These are phyloP conservation scores for Colletotrichum phormii DNA, from an alignment of 2,329 filamentous ascomycete species.

Conservation along the genomic window DNA sequence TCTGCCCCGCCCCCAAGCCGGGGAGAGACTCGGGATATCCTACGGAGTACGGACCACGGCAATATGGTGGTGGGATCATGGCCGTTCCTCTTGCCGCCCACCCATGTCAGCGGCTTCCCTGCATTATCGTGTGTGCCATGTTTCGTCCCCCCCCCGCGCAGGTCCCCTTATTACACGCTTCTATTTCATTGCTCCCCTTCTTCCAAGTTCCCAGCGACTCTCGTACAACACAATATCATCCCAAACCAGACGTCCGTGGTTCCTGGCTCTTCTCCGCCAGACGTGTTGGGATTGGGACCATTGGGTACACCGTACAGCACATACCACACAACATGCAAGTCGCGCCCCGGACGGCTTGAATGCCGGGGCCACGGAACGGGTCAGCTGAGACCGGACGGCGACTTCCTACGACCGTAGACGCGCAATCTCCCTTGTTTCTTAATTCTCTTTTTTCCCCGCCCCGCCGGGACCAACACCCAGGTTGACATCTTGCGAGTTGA, in stretches of 20 bases:
- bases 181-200: neutral
- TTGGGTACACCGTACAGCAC: neutral
- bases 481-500: neutral
- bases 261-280: neutral
- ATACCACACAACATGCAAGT: neutral
- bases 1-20: slow-evolving; percentile 1
- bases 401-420: slow-evolving; percentile 22
- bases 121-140: slow-evolving; percentile 4
- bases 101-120: slow-evolving; percentile 14
- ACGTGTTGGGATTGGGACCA: neutral
- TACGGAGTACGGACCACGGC: slow-evolving; percentile 1
- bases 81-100: slow-evolving; percentile 6
- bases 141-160: neutral
- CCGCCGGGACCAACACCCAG: neutral
- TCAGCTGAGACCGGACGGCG: slow-evolving; percentile 33
- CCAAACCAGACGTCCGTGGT: slow-evolving; percentile 22
- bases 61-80: slow-evolving; percentile 18
- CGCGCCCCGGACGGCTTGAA: slow-evolving; percentile 12
- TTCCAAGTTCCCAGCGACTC: neutral
- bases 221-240: neutral
- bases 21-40: neutral
- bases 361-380: slow-evolving; percentile 11
- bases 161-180: neutral
- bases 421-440: slow-evolving; percentile 17
- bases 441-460: neutral